Base-by-base conservation (phyloP, 2,329 filamentous ascomycete genomes). In the Diplodia sapinea region DNA sequence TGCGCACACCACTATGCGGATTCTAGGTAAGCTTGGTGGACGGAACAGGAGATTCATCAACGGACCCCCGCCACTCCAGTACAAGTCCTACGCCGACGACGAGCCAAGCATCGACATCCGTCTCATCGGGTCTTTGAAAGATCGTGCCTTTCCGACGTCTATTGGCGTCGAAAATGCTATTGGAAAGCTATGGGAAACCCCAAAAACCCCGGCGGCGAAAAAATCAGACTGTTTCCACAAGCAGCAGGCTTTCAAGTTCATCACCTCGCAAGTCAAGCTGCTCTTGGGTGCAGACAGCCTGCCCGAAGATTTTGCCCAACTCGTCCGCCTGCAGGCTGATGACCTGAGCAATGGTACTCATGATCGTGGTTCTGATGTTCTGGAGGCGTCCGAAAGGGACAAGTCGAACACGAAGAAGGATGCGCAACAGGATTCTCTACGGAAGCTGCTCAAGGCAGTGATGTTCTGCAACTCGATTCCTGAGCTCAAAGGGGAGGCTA, bases 11-110 rank as follows among this genome's bases (percentile, higher is more conserved):
- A 98, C 95, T 0, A 96, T 99, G 89, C 86, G 95, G 55, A 99
- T 99, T 68, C 85, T 99, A 1, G 95, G 95, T 15, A 99, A 99
- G 79, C 86, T 99, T 13, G 95, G 96, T 55, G 95, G 95, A 8
- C 89, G 95, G 31, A 99, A 99, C 74, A 85, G 96, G 43, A 97
- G 96, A 75, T 99, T 97, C 78, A 90, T 98, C 82, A 97, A 91
- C 6, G 91, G 93, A 57, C 92, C 94, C 2, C 89, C 94, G 6
- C 88, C 90, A n/a, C 86, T 99, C 13, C 86, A 88, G 1, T 98
- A 91, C 79, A 89, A 93, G 77, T 86, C 89, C 61, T 98, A 91
- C 76, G 89, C 94, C 6, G 95, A 99, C 77, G 95, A 98, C 73
- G 83, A 88, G 23, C 87, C 93, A 0, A 97, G 92, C 74, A 92